A percentile compares a stretch with the other conserved stretches of the same genome.
Evolutionary conservation across 2,329 filamentous ascomycete species (phyloP).

Genomic region (Colletotrichum sp.): DNA sequence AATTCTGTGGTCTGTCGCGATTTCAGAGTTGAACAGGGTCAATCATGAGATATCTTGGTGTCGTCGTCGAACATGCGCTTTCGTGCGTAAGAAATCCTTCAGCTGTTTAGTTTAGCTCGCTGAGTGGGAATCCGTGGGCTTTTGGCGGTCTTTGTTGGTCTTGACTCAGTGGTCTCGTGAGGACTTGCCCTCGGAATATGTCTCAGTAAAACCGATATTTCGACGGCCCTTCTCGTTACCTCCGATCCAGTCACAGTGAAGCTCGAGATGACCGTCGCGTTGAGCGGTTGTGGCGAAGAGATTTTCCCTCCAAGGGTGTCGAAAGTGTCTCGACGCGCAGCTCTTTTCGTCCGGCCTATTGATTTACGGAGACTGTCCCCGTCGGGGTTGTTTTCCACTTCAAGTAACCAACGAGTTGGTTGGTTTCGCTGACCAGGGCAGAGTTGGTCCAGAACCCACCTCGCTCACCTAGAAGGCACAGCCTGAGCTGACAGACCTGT

Average conservation of each 20-base stretch:
- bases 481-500: neutral
- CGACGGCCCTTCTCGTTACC: neutral
- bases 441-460: neutral
- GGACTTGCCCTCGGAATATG: constrained; percentile 1
- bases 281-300: neutral
- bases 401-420: neutral
- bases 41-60: neutral
- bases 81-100: neutral
- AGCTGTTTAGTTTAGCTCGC: neutral
- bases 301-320: neutral
- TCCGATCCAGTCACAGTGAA: constrained; percentile 2
- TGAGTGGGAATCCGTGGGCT: neutral
- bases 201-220: constrained; percentile 2
- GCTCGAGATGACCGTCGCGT: neutral
- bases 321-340: neutral
- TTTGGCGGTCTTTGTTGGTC: neutral
- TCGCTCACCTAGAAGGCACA: neutral
- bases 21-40: neutral
- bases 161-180: constrained; percentile 6
- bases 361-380: neutral
- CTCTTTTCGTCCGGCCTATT: neutral
- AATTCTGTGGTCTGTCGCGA: neutral
- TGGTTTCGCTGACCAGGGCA: neutral
- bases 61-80: neutral
- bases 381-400: neutral